Conservation (phyloP, 768 basidiomycete species). For the Saitozyma sp. region DNA sequence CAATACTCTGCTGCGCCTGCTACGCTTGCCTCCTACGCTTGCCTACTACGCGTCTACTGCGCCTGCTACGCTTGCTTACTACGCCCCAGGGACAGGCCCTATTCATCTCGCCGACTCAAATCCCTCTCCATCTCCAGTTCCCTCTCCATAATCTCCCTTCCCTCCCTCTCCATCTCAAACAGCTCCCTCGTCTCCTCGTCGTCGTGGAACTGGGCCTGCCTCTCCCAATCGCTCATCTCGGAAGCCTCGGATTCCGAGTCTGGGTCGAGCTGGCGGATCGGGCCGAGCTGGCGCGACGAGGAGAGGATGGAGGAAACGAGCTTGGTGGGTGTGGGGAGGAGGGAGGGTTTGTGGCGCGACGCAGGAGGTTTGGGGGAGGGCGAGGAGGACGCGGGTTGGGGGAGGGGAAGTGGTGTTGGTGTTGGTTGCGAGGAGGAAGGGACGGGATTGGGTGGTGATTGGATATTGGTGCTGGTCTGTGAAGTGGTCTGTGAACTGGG, state of each 20-base stretch:
- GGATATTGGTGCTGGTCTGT: neutral
- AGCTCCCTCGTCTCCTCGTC: slow-evolving; percentile 12
- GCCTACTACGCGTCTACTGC: neutral
- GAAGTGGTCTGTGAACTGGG: no score
- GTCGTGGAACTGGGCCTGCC: slow-evolving; percentile 5
- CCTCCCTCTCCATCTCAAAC: slow-evolving; percentile 10
- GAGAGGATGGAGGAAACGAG: slow-evolving; percentile 61
- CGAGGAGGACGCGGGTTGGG: slow-evolving; percentile 5
- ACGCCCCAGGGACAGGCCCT: no score
- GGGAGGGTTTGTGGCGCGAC: slow-evolving; percentile 48
- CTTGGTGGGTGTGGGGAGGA: slow-evolving; percentile 59
- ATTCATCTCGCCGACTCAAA: neutral
- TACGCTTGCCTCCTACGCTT: neutral
- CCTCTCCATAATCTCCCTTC: slow-evolving; percentile 9
- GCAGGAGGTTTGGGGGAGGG: slow-evolving; percentile 24
- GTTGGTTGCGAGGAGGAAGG: neutral
- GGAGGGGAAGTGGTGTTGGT: slow-evolving; percentile 2
- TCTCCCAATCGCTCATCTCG: slow-evolving; percentile 5
- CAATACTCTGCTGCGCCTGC: no score
- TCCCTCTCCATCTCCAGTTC: slow-evolving; percentile 4
- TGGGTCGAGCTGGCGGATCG: slow-evolving; percentile 13
- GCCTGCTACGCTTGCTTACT: neutral
- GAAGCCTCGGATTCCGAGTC: slow-evolving; percentile 6
- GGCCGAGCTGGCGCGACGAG: slow-evolving; percentile 10
- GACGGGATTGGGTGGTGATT: neutral